Evolutionary conservation across 352 stramenopile genomes (phyloP).

Genomic region (Phytopythium helicoides): DNA sequence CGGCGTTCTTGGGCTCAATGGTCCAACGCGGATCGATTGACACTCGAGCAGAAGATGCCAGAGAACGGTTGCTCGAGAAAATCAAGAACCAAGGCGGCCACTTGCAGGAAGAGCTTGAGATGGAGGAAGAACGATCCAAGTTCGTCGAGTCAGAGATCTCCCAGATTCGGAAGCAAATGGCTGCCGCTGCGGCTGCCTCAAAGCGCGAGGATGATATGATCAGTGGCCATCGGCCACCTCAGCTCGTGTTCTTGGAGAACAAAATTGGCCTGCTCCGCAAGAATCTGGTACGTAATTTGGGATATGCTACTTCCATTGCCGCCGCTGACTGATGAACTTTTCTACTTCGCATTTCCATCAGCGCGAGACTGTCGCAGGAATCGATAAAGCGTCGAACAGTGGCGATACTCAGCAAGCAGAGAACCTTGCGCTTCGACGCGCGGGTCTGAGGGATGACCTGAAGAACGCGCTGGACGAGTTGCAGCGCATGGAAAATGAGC

Average conservation of each 20-base stretch:
- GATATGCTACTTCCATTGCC: not conserved
- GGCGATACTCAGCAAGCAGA: slow-evolving; percentile 57
- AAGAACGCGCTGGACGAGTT: slow-evolving; percentile 70
- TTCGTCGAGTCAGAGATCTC: slow-evolving; percentile 62
- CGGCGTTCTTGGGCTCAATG: slow-evolving; percentile 57
- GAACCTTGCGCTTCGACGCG: slow-evolving; percentile 60
- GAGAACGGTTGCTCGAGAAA: slow-evolving; percentile 52
- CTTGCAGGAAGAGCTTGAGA: slow-evolving; percentile 55
- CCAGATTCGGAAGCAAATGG: slow-evolving; percentile 67
- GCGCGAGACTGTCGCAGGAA: slow-evolving; percentile 59
- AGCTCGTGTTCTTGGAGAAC: slow-evolving; percentile 78
- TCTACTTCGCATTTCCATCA: slow-evolving; percentile 7
- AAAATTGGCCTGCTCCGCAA: slow-evolving; percentile 65
- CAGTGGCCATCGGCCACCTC: slow-evolving; percentile 70
- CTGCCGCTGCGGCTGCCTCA: slow-evolving; percentile 52
- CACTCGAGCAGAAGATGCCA: slow-evolving; percentile 51
- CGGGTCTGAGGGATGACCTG: slow-evolving; percentile 67
- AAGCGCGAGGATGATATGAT: slow-evolving; percentile 79
- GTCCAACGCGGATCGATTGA: slow-evolving; percentile 66
- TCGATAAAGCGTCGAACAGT: slow-evolving; percentile 48
- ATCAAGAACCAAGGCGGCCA: slow-evolving; percentile 50
- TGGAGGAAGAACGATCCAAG: slow-evolving; percentile 53
- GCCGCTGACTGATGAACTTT: not conserved
- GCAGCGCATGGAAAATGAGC: slow-evolving; percentile 61
- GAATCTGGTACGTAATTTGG: slow-evolving; percentile 45